phyloP scores from a whole-genome alignment of 164 flowering plant genomes.

The Cinnamomum chago region DNA sequence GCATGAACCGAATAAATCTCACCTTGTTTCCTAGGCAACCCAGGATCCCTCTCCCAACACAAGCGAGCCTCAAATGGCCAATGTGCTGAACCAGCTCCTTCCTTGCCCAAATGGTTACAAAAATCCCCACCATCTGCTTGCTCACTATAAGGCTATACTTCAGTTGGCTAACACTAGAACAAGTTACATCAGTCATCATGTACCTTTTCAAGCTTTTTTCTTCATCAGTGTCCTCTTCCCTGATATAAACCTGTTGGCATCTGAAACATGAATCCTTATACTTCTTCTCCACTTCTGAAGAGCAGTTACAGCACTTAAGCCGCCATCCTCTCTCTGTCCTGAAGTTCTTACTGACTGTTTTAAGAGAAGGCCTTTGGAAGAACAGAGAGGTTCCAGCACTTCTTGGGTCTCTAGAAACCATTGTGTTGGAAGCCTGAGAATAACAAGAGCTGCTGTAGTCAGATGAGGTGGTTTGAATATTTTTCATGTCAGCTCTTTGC shows the following conservation, averaged over 20 bases:
- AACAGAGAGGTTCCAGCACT: conserved; percentile 30
- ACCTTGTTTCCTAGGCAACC: conserved; percentile 91
- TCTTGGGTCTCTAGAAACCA: conserved; percentile 11
- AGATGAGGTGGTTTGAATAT: conserved; percentile 12
- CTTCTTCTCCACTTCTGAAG: conserved; percentile 39
- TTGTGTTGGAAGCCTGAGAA: conserved; percentile 14
- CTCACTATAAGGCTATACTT: conserved; percentile 58
- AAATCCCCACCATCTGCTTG: conserved; percentile 95
- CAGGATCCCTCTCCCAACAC: conserved; percentile 69
- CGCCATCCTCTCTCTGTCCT: conserved; percentile 43
- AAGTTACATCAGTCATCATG: conserved; percentile 9
- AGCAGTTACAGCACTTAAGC: conserved; percentile 71
- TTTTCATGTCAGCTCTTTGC: background rate
- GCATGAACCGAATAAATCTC: conserved; percentile 2
- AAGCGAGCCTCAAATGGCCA: conserved; percentile 58
- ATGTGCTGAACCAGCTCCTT: conserved; percentile 63
- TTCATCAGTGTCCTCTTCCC: conserved; percentile 48
- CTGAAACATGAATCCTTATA: conserved; percentile 47
- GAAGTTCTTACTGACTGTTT: conserved; percentile 48
- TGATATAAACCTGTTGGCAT: conserved; percentile 34
- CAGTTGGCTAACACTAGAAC: conserved; percentile 19
- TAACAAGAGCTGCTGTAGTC: conserved; percentile 6
- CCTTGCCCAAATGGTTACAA: conserved; percentile 63
- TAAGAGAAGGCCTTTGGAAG: conserved; percentile 61
- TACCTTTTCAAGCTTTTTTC: conserved; percentile 37